Conservation (phyloP, 1,284 basidiomycete genomes). For the Farysia itapuensis region DNA sequence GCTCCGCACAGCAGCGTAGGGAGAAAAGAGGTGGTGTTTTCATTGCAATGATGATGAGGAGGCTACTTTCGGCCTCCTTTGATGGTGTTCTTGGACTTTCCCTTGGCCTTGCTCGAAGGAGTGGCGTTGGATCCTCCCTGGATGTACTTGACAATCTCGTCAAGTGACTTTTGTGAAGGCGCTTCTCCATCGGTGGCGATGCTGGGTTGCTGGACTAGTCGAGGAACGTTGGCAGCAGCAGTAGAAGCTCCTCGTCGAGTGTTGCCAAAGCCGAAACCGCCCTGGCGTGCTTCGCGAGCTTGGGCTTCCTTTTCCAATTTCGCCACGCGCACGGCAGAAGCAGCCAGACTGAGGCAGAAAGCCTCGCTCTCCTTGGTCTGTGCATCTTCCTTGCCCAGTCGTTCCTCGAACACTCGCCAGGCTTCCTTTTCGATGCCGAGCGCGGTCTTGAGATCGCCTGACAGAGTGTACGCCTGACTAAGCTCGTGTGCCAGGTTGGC, state of each 20-base stretch:
- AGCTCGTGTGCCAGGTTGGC: constrained; percentile 57
- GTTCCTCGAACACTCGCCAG: constrained; percentile 50
- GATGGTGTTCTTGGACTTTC: constrained; percentile 26
- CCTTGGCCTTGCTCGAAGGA: constrained; percentile 8
- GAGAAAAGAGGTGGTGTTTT: too few relatives aligned
- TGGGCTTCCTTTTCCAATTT: constrained; percentile 50
- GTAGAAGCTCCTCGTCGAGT: constrained; percentile 6
- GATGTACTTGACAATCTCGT: constrained; percentile 54
- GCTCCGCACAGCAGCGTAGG: too few relatives aligned
- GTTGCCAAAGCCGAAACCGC: constrained; percentile 7
- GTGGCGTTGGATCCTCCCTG: constrained; percentile 36
- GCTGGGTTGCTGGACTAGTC: constrained; percentile 1
- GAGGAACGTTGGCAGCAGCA: constrained; percentile 4
- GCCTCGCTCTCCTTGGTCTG: constrained; percentile 54
- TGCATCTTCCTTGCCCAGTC: constrained; percentile 56
- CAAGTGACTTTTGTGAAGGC: constrained; percentile 32
- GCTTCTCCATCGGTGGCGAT: constrained; percentile 1
- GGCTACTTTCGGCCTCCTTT: constrained; percentile 19
- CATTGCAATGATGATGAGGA: too few relatives aligned
- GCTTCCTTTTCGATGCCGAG: constrained; percentile 55
- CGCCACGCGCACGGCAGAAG: constrained; percentile 53
- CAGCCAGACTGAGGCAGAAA: constrained; percentile 53
- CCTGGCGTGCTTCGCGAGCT: constrained; percentile 18
- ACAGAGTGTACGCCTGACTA: constrained; percentile 53
- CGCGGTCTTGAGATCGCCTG: constrained; percentile 54